Conservation (phyloP, 768 basidiomycete genomes). For the Russula vinacea region DNA sequence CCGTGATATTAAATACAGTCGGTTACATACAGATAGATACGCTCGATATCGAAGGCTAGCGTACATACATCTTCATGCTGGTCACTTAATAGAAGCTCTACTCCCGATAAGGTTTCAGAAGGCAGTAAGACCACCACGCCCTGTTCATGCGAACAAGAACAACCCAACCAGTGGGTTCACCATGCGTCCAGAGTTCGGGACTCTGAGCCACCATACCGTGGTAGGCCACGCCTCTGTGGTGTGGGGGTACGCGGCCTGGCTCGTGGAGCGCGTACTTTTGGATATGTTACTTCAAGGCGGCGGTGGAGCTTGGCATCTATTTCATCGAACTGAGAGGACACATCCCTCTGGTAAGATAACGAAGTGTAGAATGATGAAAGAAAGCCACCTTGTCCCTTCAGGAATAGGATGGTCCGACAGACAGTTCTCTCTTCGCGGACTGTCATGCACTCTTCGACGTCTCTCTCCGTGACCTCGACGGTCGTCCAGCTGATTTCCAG, state of each 20-base stretch:
- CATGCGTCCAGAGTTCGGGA: slow-evolving; percentile 20
- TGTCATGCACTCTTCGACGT: slow-evolving; percentile 55
- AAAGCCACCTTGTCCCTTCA: slow-evolving; percentile 63
- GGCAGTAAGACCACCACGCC: slow-evolving; percentile 7
- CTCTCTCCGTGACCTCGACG: slow-evolving; percentile 54
- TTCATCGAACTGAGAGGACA: slow-evolving; percentile 59
- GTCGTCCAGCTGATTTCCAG: slow-evolving; percentile 67
- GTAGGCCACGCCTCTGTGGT: slow-evolving; percentile 23
- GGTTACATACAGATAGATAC: slow-evolving; percentile 29
- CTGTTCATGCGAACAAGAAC: slow-evolving; percentile 7
- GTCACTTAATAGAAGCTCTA: slow-evolving; percentile 13
- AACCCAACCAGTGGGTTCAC: slow-evolving; percentile 12
- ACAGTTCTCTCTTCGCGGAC: slow-evolving; percentile 60
- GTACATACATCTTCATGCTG: slow-evolving; percentile 20
- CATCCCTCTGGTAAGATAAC: slow-evolving; percentile 4
- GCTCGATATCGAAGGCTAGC: slow-evolving; percentile 18
- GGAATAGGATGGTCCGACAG: slow-evolving; percentile 69
- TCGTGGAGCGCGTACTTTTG: slow-evolving; percentile 35
- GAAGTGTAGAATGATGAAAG: not conserved
- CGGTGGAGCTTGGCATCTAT: slow-evolving; percentile 64
- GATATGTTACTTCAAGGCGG: slow-evolving; percentile 62
- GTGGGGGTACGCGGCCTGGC: slow-evolving; percentile 24
- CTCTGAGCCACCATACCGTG: slow-evolving; percentile 19
- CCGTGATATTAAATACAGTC: slow-evolving; percentile 19
- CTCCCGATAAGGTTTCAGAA: slow-evolving; percentile 14